Base-by-base conservation (phyloP, 83 land plant genomes). In the Thuja plicata region DNA sequence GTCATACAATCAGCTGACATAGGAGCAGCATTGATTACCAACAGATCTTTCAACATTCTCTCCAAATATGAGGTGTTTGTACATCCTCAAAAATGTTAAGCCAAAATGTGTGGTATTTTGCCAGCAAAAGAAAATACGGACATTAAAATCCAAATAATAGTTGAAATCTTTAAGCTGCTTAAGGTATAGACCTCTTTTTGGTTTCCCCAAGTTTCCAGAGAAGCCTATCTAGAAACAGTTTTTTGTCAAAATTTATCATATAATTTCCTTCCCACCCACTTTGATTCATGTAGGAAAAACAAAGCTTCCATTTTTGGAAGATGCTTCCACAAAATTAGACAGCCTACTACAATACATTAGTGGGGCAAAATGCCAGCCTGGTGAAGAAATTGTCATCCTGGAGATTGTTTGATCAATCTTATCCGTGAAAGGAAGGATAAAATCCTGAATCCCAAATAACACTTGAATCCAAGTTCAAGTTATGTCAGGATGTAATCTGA, bases 241-340 rank as follows among this genome's bases (percentile, higher is more conserved):
- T 6, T 38, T 38, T 38, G 27, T 40, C 41, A 79, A 79, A 79
- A 38, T 79, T 79, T 76, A 74, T 30, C 21, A 35, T 16, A 78
- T 16, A 79, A 79, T 79, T 79, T 79, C 82, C 9, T 79, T 37
- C 24, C 82, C 82, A 38, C 82, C 43, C 6, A 34, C 79, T 32
- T 19, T 27, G 7, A 79, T 37, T 79, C 38, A 37, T 8, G 40
- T 78, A 78, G 43, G 81, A 78, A 78, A 76, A 78, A 11, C 46
- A 79, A 79, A 24, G 82, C 35, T 79, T 40, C 38, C 43, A 38
- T 79, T 79, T 37, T 10, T 38, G 38, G 45, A 38, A 79, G 43
- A 38, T 16, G 40, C 46, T 79, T 79, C 82, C 82, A 79, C 82
- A 79, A 79, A 79, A 35, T 38, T 78, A 79, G 82, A 4, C 38